Evolutionary conservation across 441 rosid genomes (phyloP), one percentile per base, ranked within the genome.

Genomic region (Jatropha podagrica): DNA sequence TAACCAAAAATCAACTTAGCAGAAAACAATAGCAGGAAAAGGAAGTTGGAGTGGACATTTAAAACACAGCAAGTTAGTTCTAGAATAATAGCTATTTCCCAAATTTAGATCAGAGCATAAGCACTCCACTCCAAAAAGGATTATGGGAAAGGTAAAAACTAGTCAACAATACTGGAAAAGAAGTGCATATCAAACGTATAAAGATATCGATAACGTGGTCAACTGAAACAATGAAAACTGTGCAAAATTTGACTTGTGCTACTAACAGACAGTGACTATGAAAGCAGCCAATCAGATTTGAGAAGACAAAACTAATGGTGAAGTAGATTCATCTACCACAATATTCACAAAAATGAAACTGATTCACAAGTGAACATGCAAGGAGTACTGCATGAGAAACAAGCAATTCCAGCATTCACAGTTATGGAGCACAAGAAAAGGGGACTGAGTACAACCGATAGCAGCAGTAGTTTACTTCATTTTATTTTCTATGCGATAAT

Each of bases 1-100:
- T 62, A 62, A 86, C 64, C 68, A 74, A 62, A 75, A 79, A 46
- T 54, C 54, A 67, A 27, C 52, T 12, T 13, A 56, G 63, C 4
- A 41, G 69, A 7, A 46, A 56, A 10, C 4, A 71, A 13, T 5
- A 14, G 56, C 61, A 5, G n/a, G 60, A 60, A 52, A 38, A 75
- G 60, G 9, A 49, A 37, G 23, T 7, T 55, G 26, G 40, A 38
- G 20, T n/a, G 17, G 68, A 72, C n/a, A 7, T 49, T 20, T 7
- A 18, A 10, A 14, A 3, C 15, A 62, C 12, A n/a, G 63, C 26
- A 73, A 23, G 23, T 37, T 15, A 72, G 61, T 42, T 59, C 41
- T 60, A 44, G 10, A 71, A 40, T 20, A 42, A 58, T 7, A 58
- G 13, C 0, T 11, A 26, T 71, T 60, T 27, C 27, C 7, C 20